Percentiles rank a stretch among this genome's conserved stretches.
Conservation (phyloP, 169 alveolate genomes). For the Neospora caninum region DNA sequence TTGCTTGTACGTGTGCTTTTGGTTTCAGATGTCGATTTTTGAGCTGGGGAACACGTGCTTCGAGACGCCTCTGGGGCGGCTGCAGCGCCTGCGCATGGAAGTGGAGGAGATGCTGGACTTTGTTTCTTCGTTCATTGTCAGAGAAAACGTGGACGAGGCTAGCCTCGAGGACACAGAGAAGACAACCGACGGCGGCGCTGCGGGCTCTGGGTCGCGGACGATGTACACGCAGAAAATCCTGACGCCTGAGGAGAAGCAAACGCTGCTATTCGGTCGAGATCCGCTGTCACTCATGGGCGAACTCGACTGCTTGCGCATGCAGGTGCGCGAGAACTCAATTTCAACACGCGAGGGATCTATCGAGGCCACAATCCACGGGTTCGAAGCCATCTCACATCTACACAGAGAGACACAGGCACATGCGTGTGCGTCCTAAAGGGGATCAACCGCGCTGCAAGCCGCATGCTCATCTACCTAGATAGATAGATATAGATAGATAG, state of each 20-base stretch:
- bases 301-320: slow-evolving; percentile 61
- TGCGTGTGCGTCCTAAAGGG: too few species aligned
- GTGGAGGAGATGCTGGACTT: slow-evolving; percentile 69
- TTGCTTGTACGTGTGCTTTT: not conserved
- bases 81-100: slow-evolving; percentile 64
- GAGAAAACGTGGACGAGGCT: slow-evolving; percentile 42
- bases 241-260: slow-evolving; percentile 54
- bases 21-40: not conserved
- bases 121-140: slow-evolving; percentile 58
- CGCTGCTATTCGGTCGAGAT: slow-evolving; percentile 63
- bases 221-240: slow-evolving; percentile 30
- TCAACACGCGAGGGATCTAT: too few species aligned
- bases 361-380: too few species aligned
- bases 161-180: not conserved
- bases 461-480: too few species aligned
- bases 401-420: too few species aligned
- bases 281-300: slow-evolving; percentile 57
- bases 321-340: slow-evolving; percentile 56
- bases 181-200: not conserved
- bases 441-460: too few species aligned
- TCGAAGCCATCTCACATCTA: too few species aligned
- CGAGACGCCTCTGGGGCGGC: slow-evolving; percentile 67
- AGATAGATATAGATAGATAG: too few species aligned
- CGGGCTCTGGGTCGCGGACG: not conserved
- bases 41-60: slow-evolving; percentile 35